Base-by-base conservation (phyloP, 78 protist species). In the Speleostelium caveatum region DNA sequence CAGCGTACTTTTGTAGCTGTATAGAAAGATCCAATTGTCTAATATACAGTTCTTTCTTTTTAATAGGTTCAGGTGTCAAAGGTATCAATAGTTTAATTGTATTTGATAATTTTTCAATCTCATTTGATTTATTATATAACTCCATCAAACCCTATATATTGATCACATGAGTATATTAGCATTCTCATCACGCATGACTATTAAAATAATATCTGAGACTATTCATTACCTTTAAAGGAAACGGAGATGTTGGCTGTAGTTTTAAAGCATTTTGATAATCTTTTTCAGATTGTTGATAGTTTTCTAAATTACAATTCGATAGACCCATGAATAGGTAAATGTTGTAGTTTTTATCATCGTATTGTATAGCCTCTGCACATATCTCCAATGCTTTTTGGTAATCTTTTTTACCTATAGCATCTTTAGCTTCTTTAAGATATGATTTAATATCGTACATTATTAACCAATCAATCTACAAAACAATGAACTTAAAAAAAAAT, bases 201-300 rank as follows among this genome's bases (percentile, higher is more conserved):
- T 21, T 16, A 38, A n/a, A 32, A 32, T 26, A 60, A 76, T 35
- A 38, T n/a, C n/a, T n/a, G n/a, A n/a, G n/a, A n/a, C n/a, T n/a
- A n/a, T n/a, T n/a, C n/a, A n/a, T n/a, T 83, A 83, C 91, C 60
- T 73, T 67, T 38, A 83, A 60, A 26, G 91, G 91, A 32, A 60
- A 42, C 28, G 91, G 91, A n/a, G 79, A 56, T 12, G 68, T 30
- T 45, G 87, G 74, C 24, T 62, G 30, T 39, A 83, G 1, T 56
- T 73, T 58, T 21, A 59, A 21, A 22, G 91, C 68, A n/a, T 24
- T 8, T 38, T 24, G 39, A 60, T 83, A 83, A 7, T 66, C 33
- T 60, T 83, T 69, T 59, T 83, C 91, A 45, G 78, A 56, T 14
- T 58, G 68, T 0, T 38, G 4, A 1, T 24, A 83, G 32, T 32